Conservation (phyloP, 768 basidiomycete genomes). For the Podaxis sp. region DNA sequence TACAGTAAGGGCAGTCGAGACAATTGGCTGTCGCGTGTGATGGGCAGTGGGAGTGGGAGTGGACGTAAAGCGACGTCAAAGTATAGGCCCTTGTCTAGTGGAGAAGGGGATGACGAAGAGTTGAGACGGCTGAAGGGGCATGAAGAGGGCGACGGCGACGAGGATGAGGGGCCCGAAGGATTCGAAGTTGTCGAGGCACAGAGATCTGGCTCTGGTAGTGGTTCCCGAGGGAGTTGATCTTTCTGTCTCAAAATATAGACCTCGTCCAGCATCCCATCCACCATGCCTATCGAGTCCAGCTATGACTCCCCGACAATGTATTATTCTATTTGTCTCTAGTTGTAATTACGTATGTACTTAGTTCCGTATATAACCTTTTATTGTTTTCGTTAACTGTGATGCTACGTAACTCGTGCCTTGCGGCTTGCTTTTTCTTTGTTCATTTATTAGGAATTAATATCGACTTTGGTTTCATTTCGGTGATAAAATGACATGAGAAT, state of each 20-base stretch:
- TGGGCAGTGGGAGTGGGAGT: not conserved
- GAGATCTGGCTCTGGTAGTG: not conserved
- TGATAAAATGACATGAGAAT: not conserved
- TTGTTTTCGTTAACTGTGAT: not conserved
- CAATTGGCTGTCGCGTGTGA: conserved; percentile 1
- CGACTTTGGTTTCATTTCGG: not conserved
- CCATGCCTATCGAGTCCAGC: not conserved
- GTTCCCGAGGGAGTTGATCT: not conserved
- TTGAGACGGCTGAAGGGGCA: not conserved
- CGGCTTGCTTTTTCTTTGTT: not conserved
- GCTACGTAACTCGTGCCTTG: not conserved
- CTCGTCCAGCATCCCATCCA: not conserved
- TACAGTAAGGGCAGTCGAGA: not conserved
- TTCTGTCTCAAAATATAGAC: not conserved
- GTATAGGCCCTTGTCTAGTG: conserved; percentile 1
- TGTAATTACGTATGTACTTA: not conserved
- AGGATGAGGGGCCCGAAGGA: conserved; percentile 1
- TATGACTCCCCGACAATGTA: not conserved
- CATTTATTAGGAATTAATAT: not conserved
- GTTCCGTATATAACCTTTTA: not conserved
- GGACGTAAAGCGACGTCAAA: not conserved
- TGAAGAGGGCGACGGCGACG: not conserved
- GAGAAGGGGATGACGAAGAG: conserved; percentile 7
- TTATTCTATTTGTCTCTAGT: not conserved
- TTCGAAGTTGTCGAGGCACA: conserved; percentile 3